A percentile compares a stretch with the other conserved stretches of the same genome.
phyloP scores from a whole-genome alignment of 2,329 filamentous ascomycete species.

The Fusarium sp. region DNA sequence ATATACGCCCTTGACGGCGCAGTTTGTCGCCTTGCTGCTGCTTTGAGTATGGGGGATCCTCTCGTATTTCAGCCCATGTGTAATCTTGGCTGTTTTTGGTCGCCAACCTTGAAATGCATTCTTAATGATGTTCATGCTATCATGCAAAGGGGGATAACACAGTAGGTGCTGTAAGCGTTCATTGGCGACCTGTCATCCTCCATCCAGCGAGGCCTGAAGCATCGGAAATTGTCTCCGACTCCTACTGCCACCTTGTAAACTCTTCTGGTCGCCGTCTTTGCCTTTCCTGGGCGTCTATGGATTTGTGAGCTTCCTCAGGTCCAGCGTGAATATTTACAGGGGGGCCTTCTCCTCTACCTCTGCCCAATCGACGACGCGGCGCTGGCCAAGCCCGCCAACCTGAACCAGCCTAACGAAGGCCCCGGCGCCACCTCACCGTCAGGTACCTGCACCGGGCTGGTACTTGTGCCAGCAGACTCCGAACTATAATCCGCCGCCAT shows the following conservation, averaged over 20 bases:
- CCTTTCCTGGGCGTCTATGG: constrained; percentile 22
- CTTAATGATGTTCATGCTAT: neutral
- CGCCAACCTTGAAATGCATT: neutral
- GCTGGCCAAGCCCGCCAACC: constrained; percentile 41
- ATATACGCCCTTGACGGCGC: constrained; percentile 5
- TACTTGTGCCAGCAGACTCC: constrained; percentile 21
- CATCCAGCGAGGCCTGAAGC: neutral
- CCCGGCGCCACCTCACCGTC: constrained; percentile 34
- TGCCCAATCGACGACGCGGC: constrained; percentile 33
- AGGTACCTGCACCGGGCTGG: constrained; percentile 31
- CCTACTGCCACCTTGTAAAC: constrained; percentile 4
- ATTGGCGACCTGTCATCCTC: constrained; percentile 9
- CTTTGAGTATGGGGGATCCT: constrained; percentile 24
- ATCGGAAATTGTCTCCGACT: constrained; percentile 1
- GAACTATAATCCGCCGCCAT: neutral
- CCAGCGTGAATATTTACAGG: constrained; percentile 37
- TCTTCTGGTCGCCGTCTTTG: neutral
- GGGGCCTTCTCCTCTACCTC: constrained; percentile 17
- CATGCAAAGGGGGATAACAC: neutral
- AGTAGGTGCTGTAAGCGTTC: neutral
- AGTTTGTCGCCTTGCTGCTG: constrained; percentile 10
- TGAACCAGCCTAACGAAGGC: constrained; percentile 43
- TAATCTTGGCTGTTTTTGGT: constrained; percentile 4
- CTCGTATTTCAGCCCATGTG: constrained; percentile 15
- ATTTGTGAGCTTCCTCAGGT: constrained; percentile 17